Conservation (phyloP, 177 flowering plant species). For the Telopea speciosissima region DNA sequence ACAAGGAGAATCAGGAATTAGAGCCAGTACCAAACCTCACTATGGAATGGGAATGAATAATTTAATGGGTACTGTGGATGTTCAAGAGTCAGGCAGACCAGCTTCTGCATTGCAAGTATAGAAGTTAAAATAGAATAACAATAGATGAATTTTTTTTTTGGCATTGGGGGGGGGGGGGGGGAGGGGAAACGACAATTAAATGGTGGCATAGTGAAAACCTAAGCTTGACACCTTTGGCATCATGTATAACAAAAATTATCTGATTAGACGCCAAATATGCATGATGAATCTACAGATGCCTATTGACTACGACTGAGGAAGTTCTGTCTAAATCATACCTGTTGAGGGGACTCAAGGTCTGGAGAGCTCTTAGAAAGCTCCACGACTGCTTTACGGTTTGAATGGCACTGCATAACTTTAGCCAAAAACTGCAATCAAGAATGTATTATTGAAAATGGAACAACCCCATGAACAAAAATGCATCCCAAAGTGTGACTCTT, state of each 20-base stretch:
- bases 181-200: too few species aligned
- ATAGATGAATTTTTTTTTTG: neutral
- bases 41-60: constrained; percentile 58
- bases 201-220: too few species aligned
- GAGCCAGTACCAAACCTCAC: constrained; percentile 40
- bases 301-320: neutral
- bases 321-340: constrained; percentile 31
- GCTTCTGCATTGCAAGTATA: constrained; percentile 58
- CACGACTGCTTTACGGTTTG: constrained; percentile 34
- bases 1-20: neutral
- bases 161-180: too few species aligned
- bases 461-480: too few species aligned
- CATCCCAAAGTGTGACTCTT: too few species aligned
- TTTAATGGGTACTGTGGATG: constrained; percentile 51
- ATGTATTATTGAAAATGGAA: too few species aligned
- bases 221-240: too few species aligned
- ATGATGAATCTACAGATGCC: neutral
- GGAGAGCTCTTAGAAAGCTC: constrained; percentile 23
- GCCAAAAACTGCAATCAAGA: constrained; percentile 41
- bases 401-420: constrained; percentile 31
- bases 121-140: constrained; percentile 19
- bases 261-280: too few species aligned
- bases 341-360: constrained; percentile 52
- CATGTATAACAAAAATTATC: too few species aligned
- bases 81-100: constrained; percentile 60